Conservation (phyloP, 2,329 filamentous ascomycete species). For the Fusarium pseudocircinatum region DNA sequence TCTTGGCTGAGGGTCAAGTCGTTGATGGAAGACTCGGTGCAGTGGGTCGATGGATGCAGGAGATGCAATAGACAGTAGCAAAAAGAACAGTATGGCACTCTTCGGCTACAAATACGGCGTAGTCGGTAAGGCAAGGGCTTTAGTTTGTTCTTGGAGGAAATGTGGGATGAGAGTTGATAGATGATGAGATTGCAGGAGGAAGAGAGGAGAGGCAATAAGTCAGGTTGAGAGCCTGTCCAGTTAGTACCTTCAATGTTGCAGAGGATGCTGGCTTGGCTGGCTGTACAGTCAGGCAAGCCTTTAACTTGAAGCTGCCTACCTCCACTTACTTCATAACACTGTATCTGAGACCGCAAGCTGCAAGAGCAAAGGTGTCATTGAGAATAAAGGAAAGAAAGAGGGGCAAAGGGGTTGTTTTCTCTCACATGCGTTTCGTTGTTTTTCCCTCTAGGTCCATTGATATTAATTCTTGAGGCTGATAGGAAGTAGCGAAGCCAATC, state of each 20-base stretch:
- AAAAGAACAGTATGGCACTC: constrained; percentile 17
- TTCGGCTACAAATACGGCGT: constrained; percentile 21
- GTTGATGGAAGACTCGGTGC: constrained; percentile 28
- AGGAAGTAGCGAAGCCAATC: constrained; percentile 22
- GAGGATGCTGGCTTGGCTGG: not conserved
- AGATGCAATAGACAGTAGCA: constrained; percentile 31
- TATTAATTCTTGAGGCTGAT: constrained; percentile 14
- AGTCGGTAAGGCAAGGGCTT: constrained; percentile 23
- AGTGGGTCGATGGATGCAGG: constrained; percentile 39
- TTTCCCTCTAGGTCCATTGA: not conserved
- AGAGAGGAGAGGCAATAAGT: not conserved
- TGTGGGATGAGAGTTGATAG: constrained; percentile 23
- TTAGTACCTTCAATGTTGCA: not conserved
- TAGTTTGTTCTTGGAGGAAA: not conserved
- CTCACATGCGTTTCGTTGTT: not conserved
- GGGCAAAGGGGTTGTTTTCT: not conserved
- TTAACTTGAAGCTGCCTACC: not conserved
- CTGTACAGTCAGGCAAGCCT: not conserved
- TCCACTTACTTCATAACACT: not conserved
- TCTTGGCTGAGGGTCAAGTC: constrained; percentile 12
- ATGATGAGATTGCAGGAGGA: constrained; percentile 18
- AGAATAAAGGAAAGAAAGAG: constrained; percentile 7
- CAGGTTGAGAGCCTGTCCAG: not conserved
- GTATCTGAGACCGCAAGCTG: not conserved
- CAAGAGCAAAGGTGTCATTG: not conserved